Percentiles rank a stretch among this genome's conserved stretches.
These are phyloP conservation scores for Penicillium pulvis DNA, from an alignment of 495 filamentous ascomycete species.

Conservation along the genomic window DNA sequence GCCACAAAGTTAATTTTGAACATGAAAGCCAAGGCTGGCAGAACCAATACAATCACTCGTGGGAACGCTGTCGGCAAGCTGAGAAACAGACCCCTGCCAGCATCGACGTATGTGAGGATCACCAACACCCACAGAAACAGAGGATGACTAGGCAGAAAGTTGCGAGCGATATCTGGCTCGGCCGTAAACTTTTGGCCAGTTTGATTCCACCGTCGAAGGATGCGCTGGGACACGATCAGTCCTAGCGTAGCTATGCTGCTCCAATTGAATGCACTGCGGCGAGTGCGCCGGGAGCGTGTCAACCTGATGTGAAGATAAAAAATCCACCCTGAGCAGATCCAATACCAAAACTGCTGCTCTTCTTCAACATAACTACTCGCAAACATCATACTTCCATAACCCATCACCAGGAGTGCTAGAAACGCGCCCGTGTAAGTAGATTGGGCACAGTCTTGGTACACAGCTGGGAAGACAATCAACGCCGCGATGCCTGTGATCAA, in stretches of 20 bases:
- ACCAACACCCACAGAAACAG: constrained; percentile 75
- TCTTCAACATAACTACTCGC: constrained; percentile 97
- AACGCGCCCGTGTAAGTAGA: constrained; percentile 31
- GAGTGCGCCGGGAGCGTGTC: constrained; percentile 13
- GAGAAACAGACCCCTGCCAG: constrained; percentile 36
- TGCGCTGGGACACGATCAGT: constrained; percentile 52
- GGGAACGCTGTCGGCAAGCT: constrained; percentile 31
- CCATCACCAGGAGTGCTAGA: constrained; percentile 40
- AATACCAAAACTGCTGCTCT: constrained; percentile 99
- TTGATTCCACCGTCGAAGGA: constrained; percentile 86
- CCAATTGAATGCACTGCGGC: background rate
- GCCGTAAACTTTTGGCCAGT: constrained; percentile 94
- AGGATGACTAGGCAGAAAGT: constrained; percentile 62
- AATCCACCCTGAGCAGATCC: constrained; percentile 79
- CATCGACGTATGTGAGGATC: constrained; percentile 63
- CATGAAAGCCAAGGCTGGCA: constrained; percentile 59
- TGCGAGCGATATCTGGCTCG: constrained; percentile 77
- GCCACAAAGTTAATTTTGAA: constrained; percentile 85
- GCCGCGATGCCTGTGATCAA: constrained; percentile 47
- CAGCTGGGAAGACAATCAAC: constrained; percentile 32
- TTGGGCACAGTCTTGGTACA: constrained; percentile 24
- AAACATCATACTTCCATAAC: constrained; percentile 91
- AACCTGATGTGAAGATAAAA: constrained; percentile 61
- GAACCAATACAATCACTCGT: constrained; percentile 20
- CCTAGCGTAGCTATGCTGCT: constrained; percentile 21